Base-by-base conservation (phyloP, 1,284 basidiomycete genomes). In the Boletus smithii region DNA sequence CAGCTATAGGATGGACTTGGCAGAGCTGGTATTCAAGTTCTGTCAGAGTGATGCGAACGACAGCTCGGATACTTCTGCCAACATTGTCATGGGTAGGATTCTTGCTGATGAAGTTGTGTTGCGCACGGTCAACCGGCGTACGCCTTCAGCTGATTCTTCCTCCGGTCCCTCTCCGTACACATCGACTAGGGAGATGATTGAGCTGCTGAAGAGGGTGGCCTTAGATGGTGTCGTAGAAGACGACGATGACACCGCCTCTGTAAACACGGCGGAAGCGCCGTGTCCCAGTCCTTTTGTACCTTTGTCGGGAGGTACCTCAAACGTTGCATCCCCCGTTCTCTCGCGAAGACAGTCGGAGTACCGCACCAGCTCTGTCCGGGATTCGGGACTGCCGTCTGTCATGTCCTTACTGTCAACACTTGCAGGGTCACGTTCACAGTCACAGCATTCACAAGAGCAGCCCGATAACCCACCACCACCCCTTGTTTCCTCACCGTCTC, bases 361-460 rank as follows among this genome's bases (percentile, higher is more conserved):
- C 39, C 69, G 71, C 18, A 51, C 23, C 30, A 44, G 57, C 30
- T 52, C 64, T 8, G 53, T 51, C 31, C 66, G 65, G 42, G 69
- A 74, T 36, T 66, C 75, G 0, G 68, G 70, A 1, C 61, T 83
- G 18, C 79, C 80, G 1, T 79, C 75, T 9, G 77, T 84, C 43
- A 83, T 83, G 73, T 83, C 81, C 2, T 64, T 85, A 18, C 55
- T 84, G 9, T 79, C 81, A 3, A 80, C 81, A 0, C 66, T 88
- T 14, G 72, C 83, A 0, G 76, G 72, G 26, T 79, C 82, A 4
- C 78, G 82, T 22, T 75, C 81, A 1, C 80, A 82, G 46, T 77
- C 79, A 0, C 71, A 73, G 17, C 72, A 71, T 50, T 68, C 71
- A 35, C 60, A 54, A 36, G 61, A 57, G n/a, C 54, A 64, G 5